phyloP scores from a whole-genome alignment of 2,329 filamentous ascomycete genomes.

The Exophiala viscosa region DNA sequence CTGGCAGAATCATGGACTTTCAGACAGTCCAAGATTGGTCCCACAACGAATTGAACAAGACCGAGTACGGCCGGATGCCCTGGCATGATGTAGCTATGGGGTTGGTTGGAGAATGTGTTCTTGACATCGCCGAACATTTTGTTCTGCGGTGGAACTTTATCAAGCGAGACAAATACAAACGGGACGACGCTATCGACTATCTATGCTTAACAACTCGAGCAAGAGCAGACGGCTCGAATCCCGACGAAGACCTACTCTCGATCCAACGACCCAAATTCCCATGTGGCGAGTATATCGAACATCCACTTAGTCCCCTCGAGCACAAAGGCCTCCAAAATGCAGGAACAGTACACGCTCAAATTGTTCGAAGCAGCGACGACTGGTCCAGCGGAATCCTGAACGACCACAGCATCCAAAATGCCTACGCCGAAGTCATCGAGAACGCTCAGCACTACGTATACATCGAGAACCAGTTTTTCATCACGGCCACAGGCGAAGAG shows the following conservation, averaged over 20 bases:
- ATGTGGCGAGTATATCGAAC: constrained; percentile 79
- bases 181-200: constrained; percentile 80
- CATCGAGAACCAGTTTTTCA: constrained; percentile 99
- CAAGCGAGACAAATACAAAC: constrained; percentile 97
- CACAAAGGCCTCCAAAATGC: constrained; percentile 61
- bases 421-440: constrained; percentile 78
- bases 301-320: constrained; percentile 68
- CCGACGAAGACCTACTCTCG: constrained; percentile 76
- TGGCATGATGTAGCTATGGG: constrained; percentile 98
- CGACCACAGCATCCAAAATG: constrained; percentile 83
- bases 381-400: constrained; percentile 89
- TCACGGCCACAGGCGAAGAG: constrained; percentile 85
- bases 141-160: constrained; percentile 93
- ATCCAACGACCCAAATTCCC: constrained; percentile 88
- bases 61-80: constrained; percentile 90
- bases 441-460: constrained; percentile 91
- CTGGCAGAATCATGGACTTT: constrained; percentile 79
- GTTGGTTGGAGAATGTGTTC: constrained; percentile 80
- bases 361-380: constrained; percentile 85
- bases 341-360: constrained; percentile 74
- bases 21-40: constrained; percentile 89
- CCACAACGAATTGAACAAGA: constrained; percentile 85
- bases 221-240: constrained; percentile 46
- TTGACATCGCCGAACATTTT: constrained; percentile 95
- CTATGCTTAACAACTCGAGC: constrained; percentile 71